Percentiles rank a stretch among this genome's conserved stretches.
Conservation (phyloP, 495 filamentous ascomycete species). For the Neurospora sp. region DNA sequence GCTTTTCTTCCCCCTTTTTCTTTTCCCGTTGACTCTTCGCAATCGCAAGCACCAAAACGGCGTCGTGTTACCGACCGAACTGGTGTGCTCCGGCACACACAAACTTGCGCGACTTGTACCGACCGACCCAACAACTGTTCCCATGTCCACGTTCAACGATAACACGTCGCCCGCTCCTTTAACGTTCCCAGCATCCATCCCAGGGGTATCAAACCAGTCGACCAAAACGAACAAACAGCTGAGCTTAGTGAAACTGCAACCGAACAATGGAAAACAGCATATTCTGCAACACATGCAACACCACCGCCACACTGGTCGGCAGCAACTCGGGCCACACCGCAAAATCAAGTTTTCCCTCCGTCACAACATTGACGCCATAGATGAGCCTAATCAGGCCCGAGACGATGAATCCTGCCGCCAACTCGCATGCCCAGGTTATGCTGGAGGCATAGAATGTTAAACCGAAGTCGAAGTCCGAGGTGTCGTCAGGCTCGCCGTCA, state of each 20-base stretch:
- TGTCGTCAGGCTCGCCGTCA: conserved; percentile 30
- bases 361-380: conserved; percentile 46
- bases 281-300: conserved; percentile 56
- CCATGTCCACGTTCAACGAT: background rate
- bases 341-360: conserved; percentile 49
- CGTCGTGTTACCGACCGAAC: background rate
- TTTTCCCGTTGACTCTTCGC: background rate
- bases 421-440: conserved; percentile 53
- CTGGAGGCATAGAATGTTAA: conserved; percentile 49
- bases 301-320: conserved; percentile 49
- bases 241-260: conserved; percentile 41
- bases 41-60: background rate
- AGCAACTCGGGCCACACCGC: conserved; percentile 51
- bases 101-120: background rate
- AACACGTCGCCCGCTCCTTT: background rate
- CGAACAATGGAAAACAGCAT: conserved; percentile 57
- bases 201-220: background rate
- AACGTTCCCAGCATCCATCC: background rate
- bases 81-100: background rate
- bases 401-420: conserved; percentile 46
- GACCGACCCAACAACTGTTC: background rate
- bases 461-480: conserved; percentile 41
- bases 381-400: conserved; percentile 41
- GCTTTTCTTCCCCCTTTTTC: background rate
- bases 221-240: background rate